Base-by-base conservation (phyloP, 306 rosid genomes). In the Canavalia ensiformis region DNA sequence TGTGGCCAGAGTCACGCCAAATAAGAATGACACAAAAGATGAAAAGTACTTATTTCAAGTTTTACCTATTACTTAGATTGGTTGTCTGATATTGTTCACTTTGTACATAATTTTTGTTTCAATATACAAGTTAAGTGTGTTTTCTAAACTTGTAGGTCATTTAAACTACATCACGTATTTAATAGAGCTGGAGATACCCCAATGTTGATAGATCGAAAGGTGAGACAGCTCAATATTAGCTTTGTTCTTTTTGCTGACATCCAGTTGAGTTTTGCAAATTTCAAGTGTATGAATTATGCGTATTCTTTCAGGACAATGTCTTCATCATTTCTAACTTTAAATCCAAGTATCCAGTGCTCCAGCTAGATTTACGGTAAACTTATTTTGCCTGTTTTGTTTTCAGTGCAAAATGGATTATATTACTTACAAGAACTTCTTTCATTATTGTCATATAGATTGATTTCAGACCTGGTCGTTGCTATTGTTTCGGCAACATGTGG, bases 401-500 rank as follows among this genome's bases (percentile, higher is more conserved):
- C 58, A 49, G 72, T 47, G 45, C 8, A n/a, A 56, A 13, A 71
- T 46, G 45, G 80, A 37, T 73, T 65, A 46, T 54, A 68, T 62
- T 69, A 69, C 86, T 84, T 54, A 78, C 72, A 29, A 41, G 4
- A 84, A 54, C 45, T 73, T 79, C 71, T 56, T 74, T 78, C 76
- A 47, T 46, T 57, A 34, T 78, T 79, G 75, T 74, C 72, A 60
- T 87, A 73, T 86, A 96, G 97, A 76, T 86, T 96, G 89, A 92
- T 96, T 84, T 96, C 97, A 56, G 98, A 96, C 84, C 85, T 96
- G 75, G 99, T 96, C 44, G 94, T 93, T 51, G 97, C 97, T 78
- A 92, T 96, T 84, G 99, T 96, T 66, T 96, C 99, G 51, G 99
- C 99, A 58, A 96, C 99, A 59, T 96, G 98, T 78, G 95, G 98